These are phyloP conservation scores for Fusarium buharicum DNA, from an alignment of 2,329 filamentous ascomycete species.

Conservation along the genomic window DNA sequence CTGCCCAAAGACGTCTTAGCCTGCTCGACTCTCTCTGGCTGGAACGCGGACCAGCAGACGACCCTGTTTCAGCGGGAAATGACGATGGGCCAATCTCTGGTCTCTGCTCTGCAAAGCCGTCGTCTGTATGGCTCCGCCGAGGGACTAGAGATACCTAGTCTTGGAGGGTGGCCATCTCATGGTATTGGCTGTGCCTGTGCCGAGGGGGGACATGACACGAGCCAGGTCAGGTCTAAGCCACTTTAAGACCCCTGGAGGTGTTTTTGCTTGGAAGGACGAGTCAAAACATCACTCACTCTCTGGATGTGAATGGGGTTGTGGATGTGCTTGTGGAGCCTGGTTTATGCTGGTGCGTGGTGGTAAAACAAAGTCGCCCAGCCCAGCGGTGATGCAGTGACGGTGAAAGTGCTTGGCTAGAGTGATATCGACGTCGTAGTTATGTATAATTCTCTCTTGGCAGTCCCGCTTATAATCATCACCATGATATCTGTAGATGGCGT, in stretches of 20 bases:
- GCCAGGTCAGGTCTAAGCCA: slow-evolving; percentile 36
- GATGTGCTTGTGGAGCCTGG: no score
- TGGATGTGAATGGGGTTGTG: no score
- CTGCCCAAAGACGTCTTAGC: slow-evolving; percentile 2
- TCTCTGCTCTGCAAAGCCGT: slow-evolving; percentile 14
- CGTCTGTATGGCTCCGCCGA: slow-evolving; percentile 20
- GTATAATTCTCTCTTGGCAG: no score
- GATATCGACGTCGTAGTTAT: no score
- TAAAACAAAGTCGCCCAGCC: no score
- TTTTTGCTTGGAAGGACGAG: slow-evolving; percentile 7
- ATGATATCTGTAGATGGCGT: no score
- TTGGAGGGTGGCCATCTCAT: slow-evolving; percentile 16
- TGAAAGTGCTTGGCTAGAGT: background rate
- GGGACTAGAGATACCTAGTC: slow-evolving; percentile 34
- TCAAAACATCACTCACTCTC: slow-evolving; percentile 15
- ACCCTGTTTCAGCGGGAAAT: slow-evolving; percentile 48
- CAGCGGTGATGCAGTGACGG: background rate
- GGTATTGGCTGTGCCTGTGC: slow-evolving; percentile 35
- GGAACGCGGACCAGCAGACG: slow-evolving; percentile 41
- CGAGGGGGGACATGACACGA: slow-evolving; percentile 38
- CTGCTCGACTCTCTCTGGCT: slow-evolving; percentile 20
- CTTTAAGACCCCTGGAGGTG: slow-evolving; percentile 20
- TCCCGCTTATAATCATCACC: no score
- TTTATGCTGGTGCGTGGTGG: no score
- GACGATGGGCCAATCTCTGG: slow-evolving; percentile 45